phyloP scores from a whole-genome alignment of 2,329 filamentous ascomycete genomes.

The Fusarium odoratissimum region DNA sequence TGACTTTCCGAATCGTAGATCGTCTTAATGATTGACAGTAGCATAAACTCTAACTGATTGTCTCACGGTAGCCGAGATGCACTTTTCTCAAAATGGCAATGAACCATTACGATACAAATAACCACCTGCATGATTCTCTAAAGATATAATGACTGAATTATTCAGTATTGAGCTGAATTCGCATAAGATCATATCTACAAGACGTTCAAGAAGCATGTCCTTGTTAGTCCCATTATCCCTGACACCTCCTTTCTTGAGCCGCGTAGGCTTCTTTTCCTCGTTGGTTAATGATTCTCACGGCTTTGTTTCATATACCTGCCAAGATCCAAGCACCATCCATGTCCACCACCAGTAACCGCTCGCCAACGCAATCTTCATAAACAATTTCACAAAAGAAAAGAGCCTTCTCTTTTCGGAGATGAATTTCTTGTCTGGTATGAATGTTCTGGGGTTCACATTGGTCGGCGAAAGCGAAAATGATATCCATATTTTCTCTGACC shows the following conservation, averaged over 20 bases:
- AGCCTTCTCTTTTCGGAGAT: not conserved
- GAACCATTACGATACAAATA: slow-evolving; percentile 3
- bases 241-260: slow-evolving; percentile 36
- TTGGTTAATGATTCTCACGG: slow-evolving; percentile 31
- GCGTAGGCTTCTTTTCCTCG: slow-evolving; percentile 23
- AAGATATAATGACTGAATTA: not conserved
- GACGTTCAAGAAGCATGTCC: not conserved
- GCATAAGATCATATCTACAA: not conserved
- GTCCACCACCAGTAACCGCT: slow-evolving; percentile 20
- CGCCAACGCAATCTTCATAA: not conserved
- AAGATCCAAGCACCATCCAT: slow-evolving; percentile 22
- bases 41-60: not conserved
- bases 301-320: slow-evolving; percentile 35
- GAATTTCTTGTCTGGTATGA: not conserved
- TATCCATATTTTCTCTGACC: slow-evolving; percentile 23
- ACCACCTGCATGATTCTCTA: not conserved
- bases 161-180: not conserved
- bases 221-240: slow-evolving; percentile 12
- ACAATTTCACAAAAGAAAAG: not conserved
- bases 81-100: slow-evolving; percentile 6
- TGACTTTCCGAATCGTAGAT: not conserved
- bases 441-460: not conserved
- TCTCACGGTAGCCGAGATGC: not conserved
- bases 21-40: not conserved
- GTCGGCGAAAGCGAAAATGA: not conserved